Evolutionary conservation across 352 stramenopile species (phyloP), one percentile per base, ranked within the genome.

Genomic region (Globisporangium recalcitrans): DNA sequence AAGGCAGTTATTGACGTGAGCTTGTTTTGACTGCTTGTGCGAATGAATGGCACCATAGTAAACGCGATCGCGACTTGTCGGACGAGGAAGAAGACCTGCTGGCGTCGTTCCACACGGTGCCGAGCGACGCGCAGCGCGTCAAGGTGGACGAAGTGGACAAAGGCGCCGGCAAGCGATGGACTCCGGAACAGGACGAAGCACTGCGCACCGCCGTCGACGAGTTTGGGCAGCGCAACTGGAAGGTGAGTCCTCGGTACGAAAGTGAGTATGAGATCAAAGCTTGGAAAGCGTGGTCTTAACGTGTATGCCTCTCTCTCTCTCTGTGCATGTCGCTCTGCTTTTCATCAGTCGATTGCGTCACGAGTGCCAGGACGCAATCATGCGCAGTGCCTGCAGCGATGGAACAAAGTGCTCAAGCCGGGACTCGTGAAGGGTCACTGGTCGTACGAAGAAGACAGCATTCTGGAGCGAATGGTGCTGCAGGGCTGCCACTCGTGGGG

Each of bases 391-490:
- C 67, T 91, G 16, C 83, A 93, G 63, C 81, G 82, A 47, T 93
- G 83, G 83, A 88, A 86, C 52, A 93, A 95, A 52, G 83, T 98
- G 40, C 78, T 98, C 3, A 91, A 93, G 64, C 91, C 92, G 9
- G 93, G 91, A 31, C 74, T 98, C 0, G 82, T 93, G 38, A 98
- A 98, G 61, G 91, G 90, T 32, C 88, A 91, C 29, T 98, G 92
- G 92, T 91, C 80, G n/a, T 83, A 90, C 57, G 86, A 97, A 46
- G 92, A 98, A 66, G 92, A 98, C 73, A 78, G 70, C 55, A 90
- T 94, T 31, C 76, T 97, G 24, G 75, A 91, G 71, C 70, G 88
- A 54, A 87, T 86, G 73, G 86, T 96, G 65, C 65, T 87, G 24
- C 71, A 87, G 76, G 90, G 82, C 38, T 84, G 74, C 52, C 70